Conservation (phyloP, 768 basidiomycete species). For the Flagelloscypha sp. region DNA sequence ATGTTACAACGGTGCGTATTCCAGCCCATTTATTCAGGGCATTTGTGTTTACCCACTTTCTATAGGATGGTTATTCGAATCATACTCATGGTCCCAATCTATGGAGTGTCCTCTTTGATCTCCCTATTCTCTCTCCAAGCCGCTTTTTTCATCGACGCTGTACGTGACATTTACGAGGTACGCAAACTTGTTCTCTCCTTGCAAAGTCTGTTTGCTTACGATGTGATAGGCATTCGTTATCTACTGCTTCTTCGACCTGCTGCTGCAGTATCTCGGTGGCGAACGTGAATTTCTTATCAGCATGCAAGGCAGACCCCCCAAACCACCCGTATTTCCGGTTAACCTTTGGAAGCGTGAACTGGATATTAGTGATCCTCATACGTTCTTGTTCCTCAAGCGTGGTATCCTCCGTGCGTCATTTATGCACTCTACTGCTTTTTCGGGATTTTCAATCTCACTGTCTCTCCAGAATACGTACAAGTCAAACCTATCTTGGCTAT, state of each 20-base stretch:
- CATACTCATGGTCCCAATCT: slow-evolving; percentile 95
- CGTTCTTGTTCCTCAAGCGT: slow-evolving; percentile 87
- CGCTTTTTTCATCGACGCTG: slow-evolving; percentile 91
- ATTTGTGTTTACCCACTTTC: slow-evolving; percentile 1
- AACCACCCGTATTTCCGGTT: slow-evolving; percentile 79
- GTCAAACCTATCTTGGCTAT: slow-evolving; percentile 87
- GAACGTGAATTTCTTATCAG: slow-evolving; percentile 89
- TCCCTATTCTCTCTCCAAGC: slow-evolving; percentile 90
- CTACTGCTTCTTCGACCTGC: slow-evolving; percentile 83
- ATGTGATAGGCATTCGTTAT: slow-evolving; percentile 76
- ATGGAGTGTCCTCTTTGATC: slow-evolving; percentile 84
- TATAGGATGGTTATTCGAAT: slow-evolving; percentile 85
- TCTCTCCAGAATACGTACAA: slow-evolving; percentile 82
- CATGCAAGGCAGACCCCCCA: slow-evolving; percentile 85
- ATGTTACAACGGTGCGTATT: slow-evolving; percentile 59
- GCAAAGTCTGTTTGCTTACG: neutral
- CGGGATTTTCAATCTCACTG: slow-evolving; percentile 3
- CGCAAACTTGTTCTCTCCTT: slow-evolving; percentile 12
- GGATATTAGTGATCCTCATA: slow-evolving; percentile 92
- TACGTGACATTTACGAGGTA: slow-evolving; percentile 96
- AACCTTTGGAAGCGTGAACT: slow-evolving; percentile 78
- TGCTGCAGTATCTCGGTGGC: slow-evolving; percentile 82
- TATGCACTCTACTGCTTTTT: neutral
- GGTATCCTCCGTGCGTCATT: slow-evolving; percentile 76
- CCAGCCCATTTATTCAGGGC: neutral